Percentiles rank a stretch among this genome's conserved stretches.
phyloP scores from a whole-genome alignment of 2,329 filamentous ascomycete genomes.

The Fusarium succisae region DNA sequence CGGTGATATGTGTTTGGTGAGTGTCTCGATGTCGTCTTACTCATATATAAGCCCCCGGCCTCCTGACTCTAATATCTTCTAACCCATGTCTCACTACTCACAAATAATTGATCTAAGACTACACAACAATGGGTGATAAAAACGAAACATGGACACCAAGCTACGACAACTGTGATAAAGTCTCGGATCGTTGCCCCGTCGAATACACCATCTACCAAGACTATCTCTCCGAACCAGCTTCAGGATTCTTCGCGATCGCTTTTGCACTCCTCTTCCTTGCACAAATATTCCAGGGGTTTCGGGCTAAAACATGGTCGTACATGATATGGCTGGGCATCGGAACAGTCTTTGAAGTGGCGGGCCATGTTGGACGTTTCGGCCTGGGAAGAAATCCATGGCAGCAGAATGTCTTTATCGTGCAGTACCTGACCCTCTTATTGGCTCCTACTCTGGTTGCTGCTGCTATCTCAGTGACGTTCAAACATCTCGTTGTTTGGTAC shows the following conservation, averaged over 20 bases:
- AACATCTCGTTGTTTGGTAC: conserved; percentile 56
- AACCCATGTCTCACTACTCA: too few species aligned
- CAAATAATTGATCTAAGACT: neutral
- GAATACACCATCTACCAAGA: conserved; percentile 39
- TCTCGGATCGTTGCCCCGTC: conserved; percentile 40
- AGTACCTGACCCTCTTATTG: conserved; percentile 53
- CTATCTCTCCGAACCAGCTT: conserved; percentile 30
- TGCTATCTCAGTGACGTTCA: conserved; percentile 57
- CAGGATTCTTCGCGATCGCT: conserved; percentile 46
- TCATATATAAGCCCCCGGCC: neutral
- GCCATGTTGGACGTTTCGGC: conserved; percentile 53
- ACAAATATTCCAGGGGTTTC: conserved; percentile 46
- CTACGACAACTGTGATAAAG: conserved; percentile 30
- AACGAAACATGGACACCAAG: conserved; percentile 8
- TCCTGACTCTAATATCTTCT: neutral
- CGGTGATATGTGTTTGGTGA: neutral
- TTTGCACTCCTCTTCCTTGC: conserved; percentile 48
- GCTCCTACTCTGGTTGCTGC: conserved; percentile 56
- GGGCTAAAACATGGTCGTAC: conserved; percentile 51
- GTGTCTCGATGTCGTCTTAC: neutral
- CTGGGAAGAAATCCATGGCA: conserved; percentile 53
- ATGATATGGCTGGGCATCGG: conserved; percentile 50
- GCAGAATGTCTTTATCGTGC: conserved; percentile 51
- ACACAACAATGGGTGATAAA: conserved; percentile 1
- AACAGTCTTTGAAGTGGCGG: conserved; percentile 51